Evolutionary conservation across 495 filamentous ascomycete species (phyloP), one percentile per base, ranked within the genome.

Genomic region (Penicillium coprophilum): DNA sequence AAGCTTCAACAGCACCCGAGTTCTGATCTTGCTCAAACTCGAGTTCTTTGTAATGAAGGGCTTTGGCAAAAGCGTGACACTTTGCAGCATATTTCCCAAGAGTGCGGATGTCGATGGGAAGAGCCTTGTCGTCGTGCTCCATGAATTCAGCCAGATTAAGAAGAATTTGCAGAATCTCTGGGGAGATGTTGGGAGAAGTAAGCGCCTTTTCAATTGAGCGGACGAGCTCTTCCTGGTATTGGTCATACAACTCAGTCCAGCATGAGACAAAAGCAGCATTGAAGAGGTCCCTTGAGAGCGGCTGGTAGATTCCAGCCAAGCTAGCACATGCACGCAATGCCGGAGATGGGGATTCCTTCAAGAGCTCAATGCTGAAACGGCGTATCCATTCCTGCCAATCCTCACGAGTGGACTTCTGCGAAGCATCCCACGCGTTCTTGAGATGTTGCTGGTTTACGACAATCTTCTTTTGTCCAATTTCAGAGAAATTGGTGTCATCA

Each of bases 371-470:
- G 63, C 92, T 96, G 69, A 97, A 96, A 21, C 96, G 82, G 48
- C 95, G 83, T 70, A 97, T 96, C 94, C 94, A 99, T 71, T 99
- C 94, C 58, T 95, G 89, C 94, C 94, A 99, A 71, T 99, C 94
- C 67, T 99, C 94, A 46, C 89, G 85, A 2, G 94, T 99, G 17
- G 94, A 96, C 68, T 96, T 94, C 52, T 94, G 89, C 34, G 85
- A 90, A 4, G 95, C 91, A 61, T 97, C 95, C 94, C 95, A 99
- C 1, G 95, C 94, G 57, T 90, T 90, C 69, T 96, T 96, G 10
- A 99, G 80, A 77, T 99, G 94, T 63, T 97, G 90, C 50, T 96
- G 92, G 61, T 97, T 99, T 53, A 96, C 89, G 34, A 92, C 90
- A 47, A 96, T 80, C 73, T 97, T 96, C 80, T 96, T 97, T 49